Base-by-base conservation (phyloP, 345 rosid genomes). In the Gossypium anomalum region DNA sequence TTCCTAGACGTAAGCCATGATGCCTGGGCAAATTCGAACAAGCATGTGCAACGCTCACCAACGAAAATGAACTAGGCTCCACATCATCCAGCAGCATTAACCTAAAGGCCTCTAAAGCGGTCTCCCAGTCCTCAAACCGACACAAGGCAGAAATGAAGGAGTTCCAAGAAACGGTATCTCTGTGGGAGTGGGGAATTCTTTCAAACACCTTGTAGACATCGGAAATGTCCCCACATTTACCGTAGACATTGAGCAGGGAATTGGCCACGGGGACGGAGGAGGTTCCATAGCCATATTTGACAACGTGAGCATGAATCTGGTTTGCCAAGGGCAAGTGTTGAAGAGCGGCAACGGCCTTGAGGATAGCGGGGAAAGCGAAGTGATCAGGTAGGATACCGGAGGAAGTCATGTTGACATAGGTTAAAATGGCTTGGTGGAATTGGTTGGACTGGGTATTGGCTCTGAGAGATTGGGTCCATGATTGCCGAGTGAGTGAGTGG, bases 111-210 rank as follows among this genome's bases (percentile, higher is more conserved):
- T 87, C 85, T 20, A 94, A 77, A 0, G 91, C 97, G 74, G 78
- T 77, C 57, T 82, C 93, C 97, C 98, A 92, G 65, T 87, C 86
- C 79, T 87, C 87, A 61, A 77, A 81, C 47, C 85, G 82, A 53
- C 98, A 91, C 29, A 90, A 72, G 0, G 94, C 82, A 57, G 93
- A 81, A 65, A 94, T 86, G 76, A 90, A 57, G 1, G 98, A 87
- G 75, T 92, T 94, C 98, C 98, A 94, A 64, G 97, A 94, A 45
- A 92, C 96, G 63, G 89, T 87, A 86, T 94, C 94, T 76, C 86
- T 87, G 12, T 82, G 89, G 27, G 29, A 4, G 9, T 44, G 70
- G 8, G 88, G 56, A 69, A 94, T 92, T 85, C 90, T 82, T 59
- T 91, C 94, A 77, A 94, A 92, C 94, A 89, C 85, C 82, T 82